These are phyloP conservation scores for Penicillium sumatraense DNA, from an alignment of 2,329 filamentous ascomycete species.

Conservation along the genomic window DNA sequence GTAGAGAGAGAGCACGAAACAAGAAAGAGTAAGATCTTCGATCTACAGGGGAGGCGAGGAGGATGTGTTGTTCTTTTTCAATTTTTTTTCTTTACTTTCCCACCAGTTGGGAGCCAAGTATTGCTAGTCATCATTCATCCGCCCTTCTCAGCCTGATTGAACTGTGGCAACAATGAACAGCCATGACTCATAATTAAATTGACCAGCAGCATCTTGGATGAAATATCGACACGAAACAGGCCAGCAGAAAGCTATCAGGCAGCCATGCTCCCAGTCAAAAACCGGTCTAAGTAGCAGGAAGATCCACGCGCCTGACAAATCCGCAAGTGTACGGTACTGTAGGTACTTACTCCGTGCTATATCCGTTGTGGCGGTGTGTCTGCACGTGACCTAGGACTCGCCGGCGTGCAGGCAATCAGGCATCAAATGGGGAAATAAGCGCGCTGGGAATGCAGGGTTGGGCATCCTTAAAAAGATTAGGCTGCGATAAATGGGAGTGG, in stretches of 20 bases:
- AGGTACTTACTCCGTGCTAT: background rate
- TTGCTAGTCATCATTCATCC: background rate
- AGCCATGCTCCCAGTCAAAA: constrained; percentile 1
- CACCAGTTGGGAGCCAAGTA: too few species aligned
- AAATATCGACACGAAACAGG: background rate
- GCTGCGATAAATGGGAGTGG: constrained; percentile 1
- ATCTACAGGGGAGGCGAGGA: background rate
- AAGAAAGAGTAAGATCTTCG: background rate
- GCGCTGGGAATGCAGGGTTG: background rate
- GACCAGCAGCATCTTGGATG: background rate
- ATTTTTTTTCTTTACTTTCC: too few species aligned
- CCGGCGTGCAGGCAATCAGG: background rate
- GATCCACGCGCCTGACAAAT: constrained; percentile 9
- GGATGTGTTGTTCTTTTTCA: constrained; percentile 9
- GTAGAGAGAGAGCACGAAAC: too few species aligned
- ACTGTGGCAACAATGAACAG: background rate
- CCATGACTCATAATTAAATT: background rate
- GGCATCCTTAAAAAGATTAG: background rate
- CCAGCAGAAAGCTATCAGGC: background rate
- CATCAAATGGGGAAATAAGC: background rate
- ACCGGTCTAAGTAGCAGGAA: background rate
- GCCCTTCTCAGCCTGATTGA: background rate
- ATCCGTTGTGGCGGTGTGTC: constrained; percentile 7
- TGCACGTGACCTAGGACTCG: constrained; percentile 7
- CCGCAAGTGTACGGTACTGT: background rate